These are phyloP conservation scores for Lichina pygmaea DNA, from an alignment of 495 filamentous ascomycete genomes.

Conservation along the genomic window DNA sequence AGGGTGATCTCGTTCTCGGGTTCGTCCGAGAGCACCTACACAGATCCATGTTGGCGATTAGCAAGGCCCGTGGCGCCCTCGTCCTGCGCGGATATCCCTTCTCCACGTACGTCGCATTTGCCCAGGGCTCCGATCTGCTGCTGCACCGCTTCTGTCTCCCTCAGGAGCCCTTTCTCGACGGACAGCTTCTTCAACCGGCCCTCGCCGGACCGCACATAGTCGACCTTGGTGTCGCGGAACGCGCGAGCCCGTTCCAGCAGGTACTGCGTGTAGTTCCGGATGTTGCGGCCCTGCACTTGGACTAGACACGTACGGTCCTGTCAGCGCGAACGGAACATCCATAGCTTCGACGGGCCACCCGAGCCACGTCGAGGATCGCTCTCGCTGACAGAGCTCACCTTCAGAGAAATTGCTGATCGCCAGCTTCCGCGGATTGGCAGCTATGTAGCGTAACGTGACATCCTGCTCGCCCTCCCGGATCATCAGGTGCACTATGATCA, in stretches of 20 bases:
- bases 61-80: neutral
- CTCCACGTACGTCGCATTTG: constrained; percentile 54
- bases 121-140: constrained; percentile 62
- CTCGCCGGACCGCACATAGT: constrained; percentile 70
- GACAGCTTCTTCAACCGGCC: constrained; percentile 60
- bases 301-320: constrained; percentile 5
- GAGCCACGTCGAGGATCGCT: neutral
- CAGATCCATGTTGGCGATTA: neutral
- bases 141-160: constrained; percentile 84
- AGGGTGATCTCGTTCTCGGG: constrained; percentile 94
- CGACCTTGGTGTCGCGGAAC: constrained; percentile 58
- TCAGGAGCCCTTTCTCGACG: constrained; percentile 75
- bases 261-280: constrained; percentile 74
- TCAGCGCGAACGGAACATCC: neutral
- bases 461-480: constrained; percentile 83
- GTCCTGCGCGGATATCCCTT: neutral
- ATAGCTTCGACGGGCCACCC: neutral
- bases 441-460: constrained; percentile 62
- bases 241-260: constrained; percentile 57
- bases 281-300: constrained; percentile 90
- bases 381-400: constrained; percentile 25
- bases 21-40: constrained; percentile 58
- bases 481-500: constrained; percentile 93
- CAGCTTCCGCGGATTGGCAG: constrained; percentile 58
- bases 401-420: constrained; percentile 81